Conservation (phyloP, 768 basidiomycete species). For the Gyrodon lividus region DNA sequence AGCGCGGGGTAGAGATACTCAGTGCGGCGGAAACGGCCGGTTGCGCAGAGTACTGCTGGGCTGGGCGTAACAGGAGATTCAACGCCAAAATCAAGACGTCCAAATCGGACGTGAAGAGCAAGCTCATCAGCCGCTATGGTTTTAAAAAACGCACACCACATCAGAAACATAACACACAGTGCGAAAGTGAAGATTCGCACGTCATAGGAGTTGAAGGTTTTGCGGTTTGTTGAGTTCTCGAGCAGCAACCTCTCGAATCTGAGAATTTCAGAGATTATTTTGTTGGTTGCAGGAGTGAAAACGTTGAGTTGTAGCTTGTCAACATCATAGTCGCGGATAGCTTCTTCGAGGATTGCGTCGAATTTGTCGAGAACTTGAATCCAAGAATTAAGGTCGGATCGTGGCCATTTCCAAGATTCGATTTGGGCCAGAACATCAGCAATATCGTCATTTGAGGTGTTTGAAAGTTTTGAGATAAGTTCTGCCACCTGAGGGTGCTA, state of each 20-base stretch:
- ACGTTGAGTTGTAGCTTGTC: slow-evolving; percentile 78
- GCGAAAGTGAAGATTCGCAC: slow-evolving; percentile 50
- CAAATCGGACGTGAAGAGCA: slow-evolving; percentile 86
- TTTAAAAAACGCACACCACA: slow-evolving; percentile 5
- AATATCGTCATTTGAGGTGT: slow-evolving; percentile 70
- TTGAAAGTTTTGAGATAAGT: slow-evolving; percentile 69
- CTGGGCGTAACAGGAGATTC: slow-evolving; percentile 85
- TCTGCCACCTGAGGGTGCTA: slow-evolving; percentile 80
- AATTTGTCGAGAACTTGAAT: slow-evolving; percentile 94
- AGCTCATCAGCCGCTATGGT: slow-evolving; percentile 78
- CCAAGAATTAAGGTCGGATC: slow-evolving; percentile 97
- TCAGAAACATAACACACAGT: slow-evolving; percentile 1
- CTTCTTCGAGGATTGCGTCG: slow-evolving; percentile 81
- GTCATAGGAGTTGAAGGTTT: slow-evolving; percentile 95
- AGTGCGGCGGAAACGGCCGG: slow-evolving; percentile 80
- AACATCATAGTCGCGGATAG: slow-evolving; percentile 82
- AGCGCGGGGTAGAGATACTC: slow-evolving; percentile 76
- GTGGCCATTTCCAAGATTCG: slow-evolving; percentile 88
- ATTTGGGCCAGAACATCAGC: slow-evolving; percentile 64
- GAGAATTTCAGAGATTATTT: slow-evolving; percentile 76
- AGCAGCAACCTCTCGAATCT: slow-evolving; percentile 85
- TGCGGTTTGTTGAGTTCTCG: slow-evolving; percentile 97
- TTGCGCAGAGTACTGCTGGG: slow-evolving; percentile 91
- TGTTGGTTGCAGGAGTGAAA: slow-evolving; percentile 76
- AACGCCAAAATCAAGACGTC: slow-evolving; percentile 83